These are phyloP conservation scores for Lachancea nothofagi DNA, from an alignment of 805 yeast genomes.

Conservation along the genomic window DNA sequence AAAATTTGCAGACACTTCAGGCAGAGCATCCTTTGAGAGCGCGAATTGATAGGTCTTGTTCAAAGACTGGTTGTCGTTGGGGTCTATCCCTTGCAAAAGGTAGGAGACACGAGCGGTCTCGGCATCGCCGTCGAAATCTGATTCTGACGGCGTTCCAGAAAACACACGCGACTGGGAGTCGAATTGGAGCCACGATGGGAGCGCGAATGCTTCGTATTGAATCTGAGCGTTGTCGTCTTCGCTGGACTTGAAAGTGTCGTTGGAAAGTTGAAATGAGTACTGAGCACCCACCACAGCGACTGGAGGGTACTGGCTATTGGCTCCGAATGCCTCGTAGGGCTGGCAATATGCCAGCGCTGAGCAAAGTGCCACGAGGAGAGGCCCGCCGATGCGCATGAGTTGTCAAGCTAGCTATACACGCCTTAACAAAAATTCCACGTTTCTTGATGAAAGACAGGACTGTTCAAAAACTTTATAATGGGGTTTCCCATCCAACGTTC, in stretches of 20 bases:
- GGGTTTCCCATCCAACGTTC: not conserved
- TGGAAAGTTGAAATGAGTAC: slow-evolving; percentile 62
- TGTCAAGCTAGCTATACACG: too few relatives aligned
- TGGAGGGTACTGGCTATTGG: slow-evolving; percentile 72
- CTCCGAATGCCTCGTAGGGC: slow-evolving; percentile 32
- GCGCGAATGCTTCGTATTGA: slow-evolving; percentile 47
- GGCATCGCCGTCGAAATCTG: slow-evolving; percentile 29
- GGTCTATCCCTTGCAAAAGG: slow-evolving; percentile 58
- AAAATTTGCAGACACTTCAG: slow-evolving; percentile 38
- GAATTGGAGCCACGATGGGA: slow-evolving; percentile 78
- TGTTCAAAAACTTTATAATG: not conserved
- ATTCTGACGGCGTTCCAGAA: slow-evolving; percentile 56
- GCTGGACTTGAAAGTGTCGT: slow-evolving; percentile 56
- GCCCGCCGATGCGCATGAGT: slow-evolving; percentile 6
- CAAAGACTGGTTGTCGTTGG: slow-evolving; percentile 40
- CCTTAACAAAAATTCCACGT: too few relatives aligned
- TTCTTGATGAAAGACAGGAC: too few relatives aligned
- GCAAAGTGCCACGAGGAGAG: slow-evolving; percentile 3
- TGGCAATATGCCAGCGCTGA: slow-evolving; percentile 5
- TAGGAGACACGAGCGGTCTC: slow-evolving; percentile 46
- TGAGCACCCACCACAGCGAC: slow-evolving; percentile 66
- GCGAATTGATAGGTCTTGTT: slow-evolving; percentile 54
- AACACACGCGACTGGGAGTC: slow-evolving; percentile 57
- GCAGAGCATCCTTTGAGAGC: slow-evolving; percentile 35
- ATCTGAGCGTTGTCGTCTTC: slow-evolving; percentile 40